Conservation (phyloP, 1,139 yeast genomes). For the Hemisphaericaspora subhashii region DNA sequence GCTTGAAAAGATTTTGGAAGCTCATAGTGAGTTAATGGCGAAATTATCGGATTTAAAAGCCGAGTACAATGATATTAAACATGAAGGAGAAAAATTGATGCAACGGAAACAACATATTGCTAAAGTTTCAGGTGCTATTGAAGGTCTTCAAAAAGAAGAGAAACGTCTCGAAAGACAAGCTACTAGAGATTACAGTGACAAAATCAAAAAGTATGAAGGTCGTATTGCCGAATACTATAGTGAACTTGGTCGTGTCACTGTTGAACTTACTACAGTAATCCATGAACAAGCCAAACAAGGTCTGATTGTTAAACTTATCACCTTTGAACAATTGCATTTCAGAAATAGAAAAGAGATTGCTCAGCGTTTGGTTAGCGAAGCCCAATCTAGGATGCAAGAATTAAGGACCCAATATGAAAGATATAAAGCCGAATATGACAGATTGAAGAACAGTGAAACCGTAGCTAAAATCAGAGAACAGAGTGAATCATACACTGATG, state of each 20-base stretch:
- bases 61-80: constrained; percentile 14
- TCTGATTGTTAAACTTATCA: constrained; percentile 16
- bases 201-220: constrained; percentile 22
- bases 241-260: constrained; percentile 17
- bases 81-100: constrained; percentile 10
- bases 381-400: constrained; percentile 30
- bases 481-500: constrained; percentile 40
- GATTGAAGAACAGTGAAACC: constrained; percentile 45
- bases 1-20: constrained; percentile 1
- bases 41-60: constrained; percentile 4
- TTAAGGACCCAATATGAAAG: constrained; percentile 33
- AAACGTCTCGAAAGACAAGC: constrained; percentile 26
- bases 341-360: constrained; percentile 36
- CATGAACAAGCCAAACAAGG: background rate
- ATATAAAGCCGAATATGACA: constrained; percentile 43
- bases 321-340: constrained; percentile 27
- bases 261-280: constrained; percentile 3
- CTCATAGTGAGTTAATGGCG: constrained; percentile 21
- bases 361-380: constrained; percentile 30
- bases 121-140: constrained; percentile 24
- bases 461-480: constrained; percentile 42
- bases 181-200: constrained; percentile 30
- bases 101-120: constrained; percentile 17
- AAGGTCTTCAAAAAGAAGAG: constrained; percentile 24
- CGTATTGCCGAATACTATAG: constrained; percentile 26